Percentiles rank a stretch among this genome's conserved stretches.
phyloP scores from a whole-genome alignment of 352 stramenopile genomes.

The Phytophthora pluvialis region DNA sequence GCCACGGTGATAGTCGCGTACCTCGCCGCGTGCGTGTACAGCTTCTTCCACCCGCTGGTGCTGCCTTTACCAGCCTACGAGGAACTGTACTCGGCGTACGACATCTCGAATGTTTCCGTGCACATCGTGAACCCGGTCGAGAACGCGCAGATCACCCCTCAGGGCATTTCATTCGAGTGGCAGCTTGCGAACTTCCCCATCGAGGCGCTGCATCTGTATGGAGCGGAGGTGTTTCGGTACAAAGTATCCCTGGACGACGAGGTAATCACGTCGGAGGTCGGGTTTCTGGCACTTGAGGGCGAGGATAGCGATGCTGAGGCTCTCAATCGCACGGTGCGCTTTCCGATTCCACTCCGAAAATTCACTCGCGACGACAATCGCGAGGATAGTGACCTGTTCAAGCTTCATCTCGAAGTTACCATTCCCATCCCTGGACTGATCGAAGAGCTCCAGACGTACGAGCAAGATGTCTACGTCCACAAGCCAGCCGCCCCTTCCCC shows the following conservation, averaged over 20 bases:
- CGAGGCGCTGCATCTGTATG: conserved; percentile 41
- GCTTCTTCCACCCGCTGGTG: conserved; percentile 45
- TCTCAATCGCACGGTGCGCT: conserved; percentile 45
- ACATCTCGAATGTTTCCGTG: conserved; percentile 56
- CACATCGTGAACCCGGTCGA: conserved; percentile 38
- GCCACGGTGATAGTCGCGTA: conserved; percentile 44
- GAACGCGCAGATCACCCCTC: conserved; percentile 21
- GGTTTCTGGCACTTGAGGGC: conserved; percentile 26
- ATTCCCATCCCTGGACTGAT: conserved; percentile 28
- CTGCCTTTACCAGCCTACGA: conserved; percentile 46
- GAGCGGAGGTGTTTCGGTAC: conserved; percentile 57
- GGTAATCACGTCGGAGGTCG: conserved; percentile 48
- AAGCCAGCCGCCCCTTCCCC: conserved; percentile 12
- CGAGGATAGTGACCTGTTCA: conserved; percentile 9
- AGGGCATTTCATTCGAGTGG: conserved; percentile 50
- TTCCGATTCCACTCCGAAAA: conserved; percentile 47
- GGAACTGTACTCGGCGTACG: conserved; percentile 42
- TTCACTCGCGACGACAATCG: conserved; percentile 7
- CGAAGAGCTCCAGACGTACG: conserved; percentile 38
- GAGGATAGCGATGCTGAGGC: neutral
- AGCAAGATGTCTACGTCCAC: conserved; percentile 29
- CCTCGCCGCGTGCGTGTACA: conserved; percentile 47
- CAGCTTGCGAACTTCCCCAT: conserved; percentile 45
- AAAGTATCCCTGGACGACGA: conserved; percentile 43
- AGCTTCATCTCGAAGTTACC: conserved; percentile 29